Percentiles rank a stretch among this genome's conserved stretches.
These are phyloP conservation scores for Aspergillus funiculosus DNA, from an alignment of 495 filamentous ascomycete species.

Conservation along the genomic window DNA sequence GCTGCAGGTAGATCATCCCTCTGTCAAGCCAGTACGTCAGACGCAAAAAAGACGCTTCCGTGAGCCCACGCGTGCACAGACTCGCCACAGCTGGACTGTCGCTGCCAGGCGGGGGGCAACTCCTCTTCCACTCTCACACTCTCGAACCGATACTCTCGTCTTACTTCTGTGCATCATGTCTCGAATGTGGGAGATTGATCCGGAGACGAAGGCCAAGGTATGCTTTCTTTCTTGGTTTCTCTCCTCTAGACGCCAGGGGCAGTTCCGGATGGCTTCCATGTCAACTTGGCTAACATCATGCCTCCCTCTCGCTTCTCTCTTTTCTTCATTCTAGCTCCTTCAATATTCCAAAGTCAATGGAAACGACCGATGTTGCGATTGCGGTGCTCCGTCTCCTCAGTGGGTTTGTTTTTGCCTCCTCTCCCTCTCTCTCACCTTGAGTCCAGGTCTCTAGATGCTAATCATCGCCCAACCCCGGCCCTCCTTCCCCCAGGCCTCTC, in stretches of 20 bases:
- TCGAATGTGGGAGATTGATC: conserved; percentile 96
- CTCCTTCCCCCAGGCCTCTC: conserved; percentile 46
- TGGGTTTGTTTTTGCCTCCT: conserved; percentile 49
- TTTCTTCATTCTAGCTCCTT: conserved; percentile 54
- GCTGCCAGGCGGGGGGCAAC: not conserved
- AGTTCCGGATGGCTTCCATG: not conserved
- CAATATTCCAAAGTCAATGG: conserved; percentile 80
- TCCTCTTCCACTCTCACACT: not conserved
- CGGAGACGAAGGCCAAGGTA: conserved; percentile 90
- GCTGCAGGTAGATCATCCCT: too few relatives aligned
- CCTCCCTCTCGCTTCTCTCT: too few relatives aligned
- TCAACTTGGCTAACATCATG: conserved; percentile 14
- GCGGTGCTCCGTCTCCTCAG: conserved; percentile 89
- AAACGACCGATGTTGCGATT: conserved; percentile 90
- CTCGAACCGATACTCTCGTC: not conserved
- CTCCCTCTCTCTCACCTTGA: not conserved
- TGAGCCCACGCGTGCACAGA: not conserved
- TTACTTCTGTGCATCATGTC: conserved; percentile 31
- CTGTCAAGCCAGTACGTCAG: too few relatives aligned
- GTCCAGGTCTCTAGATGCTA: not conserved
- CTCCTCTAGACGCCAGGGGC: not conserved
- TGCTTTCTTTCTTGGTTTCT: conserved; percentile 7
- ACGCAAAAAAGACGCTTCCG: too few relatives aligned
- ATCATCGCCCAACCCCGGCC: not conserved
- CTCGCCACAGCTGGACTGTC: not conserved